Evolutionary conservation across 108 stramenopile genomes (phyloP), one percentile per base, ranked within the genome.

Genomic region (Aurantiochytrium sp.): DNA sequence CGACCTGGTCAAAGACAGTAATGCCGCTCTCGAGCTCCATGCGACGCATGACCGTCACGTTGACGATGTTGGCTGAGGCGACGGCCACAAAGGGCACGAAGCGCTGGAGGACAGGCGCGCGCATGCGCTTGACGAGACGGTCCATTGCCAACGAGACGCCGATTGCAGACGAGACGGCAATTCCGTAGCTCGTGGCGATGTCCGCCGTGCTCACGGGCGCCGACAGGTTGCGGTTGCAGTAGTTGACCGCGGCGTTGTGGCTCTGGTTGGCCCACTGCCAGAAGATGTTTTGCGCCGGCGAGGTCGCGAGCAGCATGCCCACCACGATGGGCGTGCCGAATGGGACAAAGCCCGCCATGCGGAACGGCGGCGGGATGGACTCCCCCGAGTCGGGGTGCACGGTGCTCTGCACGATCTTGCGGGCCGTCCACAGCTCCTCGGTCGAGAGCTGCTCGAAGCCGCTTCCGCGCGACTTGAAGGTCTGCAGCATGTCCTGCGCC

Each of bases 251-350:
- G 10, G 59, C 59, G 19, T 65, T 65, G 59, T 65, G 59, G 34
- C 59, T 65, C 59, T 65, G 59, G 59, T 65, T 65, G 32, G 59
- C 59, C 59, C 59, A 65, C 19, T 65, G 59, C 59, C 59, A 65
- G 24, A 65, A 65, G 8, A 65, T 19, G 19, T 65, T 65, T 65
- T 65, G 59, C 27, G 59, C 59, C 34, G 59, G 59, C 22, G 59
- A 17, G 10, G 8, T 15, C 32, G 59, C 59, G 34, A 65, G 59
- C 10, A 65, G 59, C 59, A 65, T 65, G 34, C 59, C 59, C 27
- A 65, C 59, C 8, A 65, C 59, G 24, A 65, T 65, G 32, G 59
- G 59, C 2, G 59, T 65, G 32, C 59, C 59, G 24, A 65, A 65
- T 6, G 59, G 59, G 10, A 65, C 59, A 65, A 65, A 65, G 34